Evolutionary conservation across 1,284 basidiomycete genomes (phyloP), one percentile per base, ranked within the genome.

Genomic region (Dichomitus squalens): DNA sequence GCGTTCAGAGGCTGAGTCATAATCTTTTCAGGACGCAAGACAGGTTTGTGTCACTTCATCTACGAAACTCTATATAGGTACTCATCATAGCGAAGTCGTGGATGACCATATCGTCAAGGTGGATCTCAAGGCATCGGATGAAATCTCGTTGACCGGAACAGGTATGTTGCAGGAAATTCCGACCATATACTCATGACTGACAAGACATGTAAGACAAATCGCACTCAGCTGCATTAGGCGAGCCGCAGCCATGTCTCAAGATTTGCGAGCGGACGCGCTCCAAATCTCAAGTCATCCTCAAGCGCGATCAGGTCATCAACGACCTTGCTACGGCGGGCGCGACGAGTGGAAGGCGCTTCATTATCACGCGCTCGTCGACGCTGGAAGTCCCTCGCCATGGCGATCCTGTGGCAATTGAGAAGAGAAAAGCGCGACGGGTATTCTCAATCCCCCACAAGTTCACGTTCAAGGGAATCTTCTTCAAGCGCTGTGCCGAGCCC

Each of bases 401-500:
- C 27, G 27, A 40, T 7, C 48, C 48, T 9, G 12, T 36, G 18
- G 5, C n/a, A n/a, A n/a, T 31, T 33, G 34, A 43, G 12, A 43
- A 34, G 29, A 23, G 39, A 33, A 27, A 35, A 20, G 48, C 54
- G n/a, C 48, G 49, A 14, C 54, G 54, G 18, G 18, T n/a, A 18
- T 44, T 50, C 34, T 50, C 54, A 8, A 38, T 55, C 54, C 48
- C 43, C 23, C 43, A 49, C 39, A 35, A n/a, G 16, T 56, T 56
- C 49, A 48, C 16, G 23, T 25, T 54, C 21, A 38, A 21, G 27
- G 9, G 18, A 6, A 27, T 35, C 27, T 23, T 33, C 35, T 9
- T 41, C 21, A 36, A n/a, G n/a, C 38, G 44, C 5, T 44, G 33
- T 40, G 18, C n/a, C 7, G 35, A 25, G 11, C 54, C 54, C 8